phyloP scores from a whole-genome alignment of 768 basidiomycete genomes.

The Tricholoma bakamatsutake region DNA sequence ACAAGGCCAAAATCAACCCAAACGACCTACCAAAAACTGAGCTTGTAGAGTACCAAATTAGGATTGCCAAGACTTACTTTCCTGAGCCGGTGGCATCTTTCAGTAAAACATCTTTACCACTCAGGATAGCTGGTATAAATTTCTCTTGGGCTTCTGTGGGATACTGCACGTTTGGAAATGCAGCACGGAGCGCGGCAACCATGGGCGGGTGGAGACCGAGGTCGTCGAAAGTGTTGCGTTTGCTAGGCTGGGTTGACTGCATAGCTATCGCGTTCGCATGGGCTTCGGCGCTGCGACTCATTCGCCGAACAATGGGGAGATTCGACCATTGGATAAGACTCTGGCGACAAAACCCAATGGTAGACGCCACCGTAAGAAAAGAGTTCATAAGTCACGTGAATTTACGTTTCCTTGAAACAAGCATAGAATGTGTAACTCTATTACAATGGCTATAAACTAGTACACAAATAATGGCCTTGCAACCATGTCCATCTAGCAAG shows the following conservation, averaged over 20 bases:
- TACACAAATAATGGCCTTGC: not conserved
- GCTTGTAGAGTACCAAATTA: not conserved
- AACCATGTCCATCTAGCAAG: not conserved
- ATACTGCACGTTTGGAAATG: constrained; percentile 54
- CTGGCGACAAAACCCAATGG: constrained; percentile 7
- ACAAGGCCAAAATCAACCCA: constrained; percentile 57
- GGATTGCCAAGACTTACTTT: constrained; percentile 47
- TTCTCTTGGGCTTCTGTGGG: constrained; percentile 57
- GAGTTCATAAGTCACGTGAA: constrained; percentile 20
- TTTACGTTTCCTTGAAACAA: no score
- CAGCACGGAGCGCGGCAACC: constrained; percentile 41
- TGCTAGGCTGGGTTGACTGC: not conserved
- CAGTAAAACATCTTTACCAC: constrained; percentile 54
- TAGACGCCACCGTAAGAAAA: constrained; percentile 13
- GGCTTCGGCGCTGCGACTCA: constrained; percentile 19
- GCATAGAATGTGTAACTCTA: no score
- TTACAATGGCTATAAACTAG: not conserved
- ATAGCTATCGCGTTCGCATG: constrained; percentile 10
- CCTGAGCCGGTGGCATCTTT: constrained; percentile 73
- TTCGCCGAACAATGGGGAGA: constrained; percentile 11
- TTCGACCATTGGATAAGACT: constrained; percentile 7
- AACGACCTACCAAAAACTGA: constrained; percentile 49
- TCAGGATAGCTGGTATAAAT: constrained; percentile 57
- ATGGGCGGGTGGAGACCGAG: constrained; percentile 49
- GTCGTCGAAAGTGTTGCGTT: constrained; percentile 35